Evolutionary conservation across 108 stramenopile genomes (phyloP), one percentile per base, ranked within the genome.

Genomic region (Pseudonitzschia multiseries): DNA sequence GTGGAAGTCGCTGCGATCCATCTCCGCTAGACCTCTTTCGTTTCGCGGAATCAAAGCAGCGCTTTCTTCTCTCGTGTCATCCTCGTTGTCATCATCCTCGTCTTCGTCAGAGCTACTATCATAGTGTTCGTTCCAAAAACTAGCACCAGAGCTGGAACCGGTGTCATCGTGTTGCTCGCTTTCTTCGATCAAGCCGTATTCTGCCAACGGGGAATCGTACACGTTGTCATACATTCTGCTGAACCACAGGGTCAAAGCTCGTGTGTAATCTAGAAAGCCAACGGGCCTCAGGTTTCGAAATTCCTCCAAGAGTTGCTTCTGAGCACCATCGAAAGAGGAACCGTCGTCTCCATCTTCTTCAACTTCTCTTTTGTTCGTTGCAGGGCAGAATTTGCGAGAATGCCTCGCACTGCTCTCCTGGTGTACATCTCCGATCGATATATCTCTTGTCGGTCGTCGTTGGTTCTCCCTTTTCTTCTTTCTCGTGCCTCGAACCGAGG

Each of bases 41-140:
- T 36, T 6, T 36, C 36, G 2, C 2, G 2, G 4, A 5, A 5
- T 36, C 6, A 36, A 5, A 36, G 4, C 36, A 36, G 4, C 36
- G 6, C 36, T 36, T 36, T 36, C 36, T 36, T 36, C 36, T 6
- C 36, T 36, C 36, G n/a, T 36, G 4, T 36, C 4, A 36, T 36
- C 6, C 36, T 36, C 18, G 46, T 67, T 12, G 8, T 17, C 20
- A 0, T 67, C 43, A 13, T 27, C 66, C n/a, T 79, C 63, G 8
- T 85, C 84, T 53, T 89, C 89, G 48, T 87, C 87, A 4, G 83
- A 87, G 41, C 81, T 85, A 50, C 89, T 88, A 70, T 89, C 91
- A 67, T 89, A 89, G 62, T 85, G 69, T 15, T 52, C 69, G 32
- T 22, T 70, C 66, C 40, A 50, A 29, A 17, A 26, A 20, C 61